Evolutionary conservation across 306 rosid genomes (phyloP).

Genomic region (Glycine latifolia): DNA sequence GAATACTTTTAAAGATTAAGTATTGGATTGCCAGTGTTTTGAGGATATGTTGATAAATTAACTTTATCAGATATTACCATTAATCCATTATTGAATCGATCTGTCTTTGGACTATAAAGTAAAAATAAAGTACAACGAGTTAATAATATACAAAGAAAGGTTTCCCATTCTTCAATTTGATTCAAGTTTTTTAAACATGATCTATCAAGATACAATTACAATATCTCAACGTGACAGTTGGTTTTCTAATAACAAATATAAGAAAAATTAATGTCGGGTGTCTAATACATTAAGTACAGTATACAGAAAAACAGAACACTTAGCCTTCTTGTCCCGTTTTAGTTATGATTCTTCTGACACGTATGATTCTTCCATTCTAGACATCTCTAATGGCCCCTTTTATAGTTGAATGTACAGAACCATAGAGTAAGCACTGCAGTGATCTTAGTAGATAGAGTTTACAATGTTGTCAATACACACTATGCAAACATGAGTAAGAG

Average conservation of each 20-base stretch:
- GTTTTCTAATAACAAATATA: not conserved
- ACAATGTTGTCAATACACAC: not conserved
- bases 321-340: not conserved
- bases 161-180: not conserved
- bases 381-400: not conserved
- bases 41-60: not conserved
- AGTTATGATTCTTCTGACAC: not conserved
- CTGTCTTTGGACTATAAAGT: not conserved
- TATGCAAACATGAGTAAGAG: no score
- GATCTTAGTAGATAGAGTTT: constrained; percentile 3
- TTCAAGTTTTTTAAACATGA: not conserved
- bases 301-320: not conserved
- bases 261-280: not conserved
- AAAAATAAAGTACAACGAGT: not conserved
- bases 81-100: not conserved
- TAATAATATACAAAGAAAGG: not conserved
- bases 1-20: not conserved
- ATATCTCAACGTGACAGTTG: constrained; percentile 3
- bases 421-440: not conserved
- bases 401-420: not conserved
- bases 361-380: not conserved
- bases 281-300: not conserved
- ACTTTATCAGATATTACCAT: not conserved
- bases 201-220: not conserved
- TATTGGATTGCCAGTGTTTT: not conserved